phyloP scores from a whole-genome alignment of 2,329 filamentous ascomycete genomes.

The Penicillium olsonii region DNA sequence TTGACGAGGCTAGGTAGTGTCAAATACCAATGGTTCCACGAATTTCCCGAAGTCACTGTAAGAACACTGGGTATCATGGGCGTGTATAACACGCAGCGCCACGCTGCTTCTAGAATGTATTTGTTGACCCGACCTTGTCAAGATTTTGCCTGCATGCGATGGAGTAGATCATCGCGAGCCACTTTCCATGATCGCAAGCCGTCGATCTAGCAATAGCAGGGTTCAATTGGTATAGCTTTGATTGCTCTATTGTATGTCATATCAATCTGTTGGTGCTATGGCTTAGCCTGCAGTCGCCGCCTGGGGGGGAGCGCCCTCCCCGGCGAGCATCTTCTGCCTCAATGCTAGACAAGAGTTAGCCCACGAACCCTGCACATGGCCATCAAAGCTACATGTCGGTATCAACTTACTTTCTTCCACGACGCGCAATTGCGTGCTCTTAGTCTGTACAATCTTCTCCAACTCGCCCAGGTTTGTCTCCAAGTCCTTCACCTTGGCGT shows the following conservation, averaged over 20 bases:
- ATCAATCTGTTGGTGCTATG: background rate
- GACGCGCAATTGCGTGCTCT: constrained; percentile 80
- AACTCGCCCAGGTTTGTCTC: constrained; percentile 66
- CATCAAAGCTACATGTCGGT: background rate
- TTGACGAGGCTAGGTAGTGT: background rate
- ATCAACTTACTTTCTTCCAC: constrained; percentile 76
- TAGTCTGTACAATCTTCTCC: constrained; percentile 69
- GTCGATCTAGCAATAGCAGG: background rate
- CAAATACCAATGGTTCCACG: background rate
- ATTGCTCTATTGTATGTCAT: constrained; percentile 1
- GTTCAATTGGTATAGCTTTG: background rate
- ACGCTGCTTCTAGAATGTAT: too few relatives aligned
- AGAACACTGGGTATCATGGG: too few relatives aligned
- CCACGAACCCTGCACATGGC: background rate
- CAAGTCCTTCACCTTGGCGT: constrained; percentile 66
- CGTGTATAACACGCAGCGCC: too few relatives aligned
- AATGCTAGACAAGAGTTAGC: constrained; percentile 43
- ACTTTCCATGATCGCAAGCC: background rate
- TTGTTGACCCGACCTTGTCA: too few relatives aligned
- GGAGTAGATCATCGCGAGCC: background rate
- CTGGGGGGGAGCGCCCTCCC: constrained; percentile 40
- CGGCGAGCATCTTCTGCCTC: constrained; percentile 54
- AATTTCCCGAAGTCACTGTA: too few relatives aligned
- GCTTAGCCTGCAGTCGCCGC: constrained; percentile 29
- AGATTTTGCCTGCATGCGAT: too few relatives aligned